Percentiles rank a stretch among this genome's conserved stretches.
phyloP scores from a whole-genome alignment of 2,329 filamentous ascomycete species.

The Beauveria australis region DNA sequence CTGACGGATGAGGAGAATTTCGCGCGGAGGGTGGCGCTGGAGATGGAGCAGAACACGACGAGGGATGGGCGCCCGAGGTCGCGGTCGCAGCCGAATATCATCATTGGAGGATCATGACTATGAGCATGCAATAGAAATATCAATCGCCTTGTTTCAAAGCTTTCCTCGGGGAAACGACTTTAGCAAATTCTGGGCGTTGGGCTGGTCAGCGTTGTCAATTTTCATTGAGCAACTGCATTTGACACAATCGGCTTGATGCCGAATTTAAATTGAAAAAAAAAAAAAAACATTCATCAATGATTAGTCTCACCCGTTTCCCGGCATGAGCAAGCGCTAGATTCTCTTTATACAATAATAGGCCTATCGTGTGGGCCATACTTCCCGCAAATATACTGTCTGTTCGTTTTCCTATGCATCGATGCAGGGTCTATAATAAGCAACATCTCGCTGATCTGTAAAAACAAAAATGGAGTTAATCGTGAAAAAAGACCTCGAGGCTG shows the following conservation, averaged over 20 bases:
- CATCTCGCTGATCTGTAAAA: neutral
- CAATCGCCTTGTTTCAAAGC: too few relatives aligned
- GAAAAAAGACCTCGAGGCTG: neutral
- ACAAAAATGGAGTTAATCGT: neutral
- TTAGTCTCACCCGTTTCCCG: neutral
- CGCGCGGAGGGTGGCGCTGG: neutral
- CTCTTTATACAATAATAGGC: neutral
- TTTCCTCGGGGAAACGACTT: too few relatives aligned
- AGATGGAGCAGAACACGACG: neutral
- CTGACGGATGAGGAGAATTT: conserved; percentile 3
- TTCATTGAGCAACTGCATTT: too few relatives aligned
- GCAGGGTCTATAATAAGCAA: neutral
- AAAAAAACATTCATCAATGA: neutral
- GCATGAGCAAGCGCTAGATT: neutral
- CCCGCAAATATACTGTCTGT: neutral
- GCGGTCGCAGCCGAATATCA: neutral
- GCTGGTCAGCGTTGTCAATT: too few relatives aligned
- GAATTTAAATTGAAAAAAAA: too few relatives aligned
- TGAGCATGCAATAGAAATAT: too few relatives aligned
- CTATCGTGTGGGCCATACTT: neutral
- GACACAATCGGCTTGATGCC: too few relatives aligned
- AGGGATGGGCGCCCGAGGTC: neutral
- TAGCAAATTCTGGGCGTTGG: too few relatives aligned
- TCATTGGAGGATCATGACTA: neutral
- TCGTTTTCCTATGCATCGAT: conserved; percentile 1